These are phyloP conservation scores for Amyloporia xantha DNA, from an alignment of 768 basidiomycete species.

Conservation along the genomic window DNA sequence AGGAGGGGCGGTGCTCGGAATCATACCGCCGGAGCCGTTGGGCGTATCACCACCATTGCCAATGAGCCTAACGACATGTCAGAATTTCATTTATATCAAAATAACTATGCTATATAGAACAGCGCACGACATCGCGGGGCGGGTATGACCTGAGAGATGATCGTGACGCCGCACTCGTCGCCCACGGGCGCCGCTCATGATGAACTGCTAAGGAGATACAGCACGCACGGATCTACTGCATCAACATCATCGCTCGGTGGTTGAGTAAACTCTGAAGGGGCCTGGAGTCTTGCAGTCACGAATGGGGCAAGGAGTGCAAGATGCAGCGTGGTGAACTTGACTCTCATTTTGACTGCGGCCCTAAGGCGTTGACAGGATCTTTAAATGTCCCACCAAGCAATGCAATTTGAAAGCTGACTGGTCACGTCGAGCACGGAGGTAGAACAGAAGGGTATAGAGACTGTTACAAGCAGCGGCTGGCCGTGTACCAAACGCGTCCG, in stretches of 20 bases:
- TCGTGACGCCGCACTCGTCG: not conserved
- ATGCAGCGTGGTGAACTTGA: not conserved
- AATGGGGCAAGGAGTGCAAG: not conserved
- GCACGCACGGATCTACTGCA: constrained; percentile 39
- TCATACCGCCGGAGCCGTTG: constrained; percentile 71
- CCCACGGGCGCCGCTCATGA: too few relatives aligned
- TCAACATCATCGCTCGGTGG: constrained; percentile 35
- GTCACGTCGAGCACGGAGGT: too few relatives aligned
- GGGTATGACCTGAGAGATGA: not conserved
- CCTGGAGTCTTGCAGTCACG: not conserved
- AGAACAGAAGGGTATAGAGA: too few relatives aligned
- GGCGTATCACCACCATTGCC: constrained; percentile 70
- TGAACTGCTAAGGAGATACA: too few relatives aligned
- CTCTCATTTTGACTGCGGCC: not conserved
- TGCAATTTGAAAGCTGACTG: too few relatives aligned
- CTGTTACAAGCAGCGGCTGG: too few relatives aligned
- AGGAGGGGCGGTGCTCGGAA: constrained; percentile 69
- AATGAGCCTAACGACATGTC: constrained; percentile 45
- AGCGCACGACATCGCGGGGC: too few relatives aligned
- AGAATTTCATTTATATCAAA: not conserved
- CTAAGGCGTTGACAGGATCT: too few relatives aligned
- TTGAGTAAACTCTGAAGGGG: constrained; percentile 14
- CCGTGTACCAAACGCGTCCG: too few relatives aligned
- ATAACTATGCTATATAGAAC: not conserved
- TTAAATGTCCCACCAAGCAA: too few relatives aligned